A percentile compares a stretch with the other conserved stretches of the same genome.
phyloP scores from a whole-genome alignment of 1,284 basidiomycete species.

The Farysia itapuensis region DNA sequence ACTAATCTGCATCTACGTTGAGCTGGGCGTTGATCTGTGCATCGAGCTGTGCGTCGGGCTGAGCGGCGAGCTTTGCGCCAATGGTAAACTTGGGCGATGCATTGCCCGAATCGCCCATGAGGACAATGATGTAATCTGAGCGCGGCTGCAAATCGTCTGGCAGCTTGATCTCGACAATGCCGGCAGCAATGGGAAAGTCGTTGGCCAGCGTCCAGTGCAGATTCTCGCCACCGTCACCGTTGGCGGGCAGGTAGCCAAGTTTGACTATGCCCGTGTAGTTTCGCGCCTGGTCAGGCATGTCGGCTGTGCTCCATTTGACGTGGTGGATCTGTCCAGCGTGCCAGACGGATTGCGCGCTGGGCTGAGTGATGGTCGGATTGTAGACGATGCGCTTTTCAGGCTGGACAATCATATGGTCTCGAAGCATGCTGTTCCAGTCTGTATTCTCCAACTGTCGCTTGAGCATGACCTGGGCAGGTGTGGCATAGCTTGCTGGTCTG shows the following conservation, averaged over 20 bases:
- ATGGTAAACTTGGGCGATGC: constrained; percentile 21
- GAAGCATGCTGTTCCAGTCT: constrained; percentile 13
- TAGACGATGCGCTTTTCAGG: constrained; percentile 32
- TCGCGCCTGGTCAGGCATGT: constrained; percentile 11
- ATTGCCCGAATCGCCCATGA: constrained; percentile 38
- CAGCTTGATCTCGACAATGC: constrained; percentile 9
- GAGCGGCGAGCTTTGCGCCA: constrained; percentile 1
- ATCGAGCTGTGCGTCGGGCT: background rate
- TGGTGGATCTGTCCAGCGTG: constrained; percentile 9
- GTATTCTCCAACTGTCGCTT: constrained; percentile 14
- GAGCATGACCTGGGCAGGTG: constrained; percentile 23
- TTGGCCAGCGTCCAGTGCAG: constrained; percentile 19
- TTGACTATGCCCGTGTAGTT: constrained; percentile 21
- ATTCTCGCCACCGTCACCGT: constrained; percentile 30
- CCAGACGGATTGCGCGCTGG: constrained; percentile 14
- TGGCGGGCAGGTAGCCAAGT: constrained; percentile 28
- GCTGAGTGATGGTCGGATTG: constrained; percentile 33
- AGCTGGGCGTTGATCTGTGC: background rate
- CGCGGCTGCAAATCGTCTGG: constrained; percentile 13
- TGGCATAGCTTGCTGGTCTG: constrained; percentile 7
- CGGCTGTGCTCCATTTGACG: constrained; percentile 26
- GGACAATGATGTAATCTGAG: constrained; percentile 29
- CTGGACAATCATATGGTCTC: constrained; percentile 2
- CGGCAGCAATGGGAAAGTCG: constrained; percentile 17
- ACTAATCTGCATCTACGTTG: background rate